phyloP scores from a whole-genome alignment of 1,284 basidiomycete species.

The Cryptococcus depauperatus region DNA sequence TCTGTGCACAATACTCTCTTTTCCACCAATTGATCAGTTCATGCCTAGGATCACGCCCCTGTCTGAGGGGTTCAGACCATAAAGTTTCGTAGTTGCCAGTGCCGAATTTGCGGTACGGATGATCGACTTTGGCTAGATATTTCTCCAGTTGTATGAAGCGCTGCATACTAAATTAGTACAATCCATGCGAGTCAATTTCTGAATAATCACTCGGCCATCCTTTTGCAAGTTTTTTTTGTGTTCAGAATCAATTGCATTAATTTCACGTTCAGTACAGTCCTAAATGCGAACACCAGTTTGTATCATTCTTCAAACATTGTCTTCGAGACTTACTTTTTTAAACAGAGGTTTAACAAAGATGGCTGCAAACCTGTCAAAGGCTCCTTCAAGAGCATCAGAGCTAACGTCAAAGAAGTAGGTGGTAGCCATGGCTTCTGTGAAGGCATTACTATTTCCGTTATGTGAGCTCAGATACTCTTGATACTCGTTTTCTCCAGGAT shows the following conservation, averaged over 20 bases:
- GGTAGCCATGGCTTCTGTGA: conserved; percentile 85
- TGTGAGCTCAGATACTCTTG: conserved; percentile 86
- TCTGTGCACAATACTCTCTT: conserved; percentile 83
- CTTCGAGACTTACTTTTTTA: conserved; percentile 42
- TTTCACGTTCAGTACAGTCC: conserved; percentile 86
- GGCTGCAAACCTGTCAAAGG: conserved; percentile 81
- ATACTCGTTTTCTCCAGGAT: conserved; percentile 87
- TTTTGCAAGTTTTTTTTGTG: conserved; percentile 95
- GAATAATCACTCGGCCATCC: conserved; percentile 62
- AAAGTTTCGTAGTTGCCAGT: conserved; percentile 83
- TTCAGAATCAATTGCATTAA: conserved; percentile 96
- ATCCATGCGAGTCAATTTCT: conserved; percentile 11
- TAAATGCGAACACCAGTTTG: conserved; percentile 1
- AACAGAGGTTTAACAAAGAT: conserved; percentile 96
- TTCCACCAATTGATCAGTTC: conserved; percentile 93
- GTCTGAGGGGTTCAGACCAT: conserved; percentile 52
- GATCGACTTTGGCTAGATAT: conserved; percentile 67
- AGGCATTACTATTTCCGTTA: conserved; percentile 88
- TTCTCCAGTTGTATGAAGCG: conserved; percentile 96
- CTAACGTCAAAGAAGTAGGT: conserved; percentile 78
- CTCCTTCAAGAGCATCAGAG: conserved; percentile 68
- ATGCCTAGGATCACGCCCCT: conserved; percentile 77
- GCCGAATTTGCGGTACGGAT: conserved; percentile 86
- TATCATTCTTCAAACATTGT: neutral
- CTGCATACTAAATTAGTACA: too few species aligned